Evolutionary conservation across 2,329 filamentous ascomycete genomes (phyloP).

Genomic region (Diplodia mutila): DNA sequence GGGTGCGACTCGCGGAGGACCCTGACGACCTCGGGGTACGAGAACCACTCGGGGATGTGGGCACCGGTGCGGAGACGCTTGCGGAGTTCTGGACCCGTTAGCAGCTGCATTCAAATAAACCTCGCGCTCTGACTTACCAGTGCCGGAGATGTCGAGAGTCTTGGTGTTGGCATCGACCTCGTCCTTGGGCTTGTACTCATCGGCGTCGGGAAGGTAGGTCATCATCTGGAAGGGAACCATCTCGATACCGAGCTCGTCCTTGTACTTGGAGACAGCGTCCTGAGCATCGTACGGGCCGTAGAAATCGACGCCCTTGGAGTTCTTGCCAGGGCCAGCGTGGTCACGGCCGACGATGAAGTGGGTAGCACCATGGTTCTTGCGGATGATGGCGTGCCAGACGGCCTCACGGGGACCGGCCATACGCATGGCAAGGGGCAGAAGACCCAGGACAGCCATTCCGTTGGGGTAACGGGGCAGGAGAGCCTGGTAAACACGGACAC

Average conservation of each 20-base stretch:
- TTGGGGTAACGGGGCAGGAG: conserved; percentile 96
- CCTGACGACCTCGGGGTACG: conserved; percentile 96
- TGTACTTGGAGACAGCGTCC: conserved; percentile 94
- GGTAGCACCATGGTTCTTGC: conserved; percentile 98
- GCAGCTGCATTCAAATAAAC: background rate
- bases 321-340: conserved; percentile 97
- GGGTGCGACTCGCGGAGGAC: conserved; percentile 97
- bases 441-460: conserved; percentile 95
- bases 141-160: conserved; percentile 64
- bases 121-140: conserved; percentile 36
- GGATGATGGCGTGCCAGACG: conserved; percentile 99
- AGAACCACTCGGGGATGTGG: conserved; percentile 99
- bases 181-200: conserved; percentile 94
- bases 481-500: conserved; percentile 97
- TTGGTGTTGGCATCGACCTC: conserved; percentile 81
- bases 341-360: conserved; percentile 99
- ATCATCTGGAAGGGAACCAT: conserved; percentile 99
- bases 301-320: conserved; percentile 95
- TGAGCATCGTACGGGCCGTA: conserved; percentile 99
- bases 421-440: conserved; percentile 95
- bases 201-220: conserved; percentile 95
- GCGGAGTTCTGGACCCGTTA: conserved; percentile 78
- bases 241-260: conserved; percentile 94
- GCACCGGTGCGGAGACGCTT: conserved; percentile 86
- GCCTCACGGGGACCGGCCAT: conserved; percentile 99